These are phyloP conservation scores for Aspergillus unguis DNA, from an alignment of 2,329 filamentous ascomycete species.

Conservation along the genomic window DNA sequence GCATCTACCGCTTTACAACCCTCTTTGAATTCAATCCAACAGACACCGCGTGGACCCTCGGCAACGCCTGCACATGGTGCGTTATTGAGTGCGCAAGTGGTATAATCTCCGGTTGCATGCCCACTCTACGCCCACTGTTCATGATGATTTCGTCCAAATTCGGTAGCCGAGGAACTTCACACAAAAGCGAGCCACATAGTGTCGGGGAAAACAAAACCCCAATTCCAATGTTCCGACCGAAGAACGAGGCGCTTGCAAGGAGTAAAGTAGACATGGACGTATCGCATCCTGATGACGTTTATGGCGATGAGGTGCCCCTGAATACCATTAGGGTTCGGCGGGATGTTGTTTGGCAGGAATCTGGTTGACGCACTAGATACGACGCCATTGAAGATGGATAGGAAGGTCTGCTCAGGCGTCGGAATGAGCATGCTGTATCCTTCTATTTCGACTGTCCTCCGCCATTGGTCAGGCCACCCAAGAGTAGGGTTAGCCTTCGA, in stretches of 20 bases:
- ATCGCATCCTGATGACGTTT: not conserved
- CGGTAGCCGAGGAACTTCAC: not conserved
- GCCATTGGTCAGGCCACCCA: too few relatives aligned
- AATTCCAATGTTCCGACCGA: not conserved
- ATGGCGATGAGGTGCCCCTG: not conserved
- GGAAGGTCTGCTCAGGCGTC: too few relatives aligned
- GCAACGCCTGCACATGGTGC: not conserved
- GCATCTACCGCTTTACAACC: not conserved
- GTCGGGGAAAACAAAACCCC: not conserved
- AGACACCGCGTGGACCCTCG: not conserved
- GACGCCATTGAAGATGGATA: too few relatives aligned
- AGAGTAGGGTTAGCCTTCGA: too few relatives aligned
- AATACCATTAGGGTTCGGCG: not conserved
- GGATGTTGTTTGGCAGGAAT: not conserved
- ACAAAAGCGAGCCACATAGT: not conserved
- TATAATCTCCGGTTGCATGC: not conserved
- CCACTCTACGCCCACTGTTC: not conserved
- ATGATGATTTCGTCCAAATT: not conserved
- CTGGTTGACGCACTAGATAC: not conserved
- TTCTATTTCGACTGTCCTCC: too few relatives aligned
- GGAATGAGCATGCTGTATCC: too few relatives aligned
- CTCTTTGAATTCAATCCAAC: not conserved
- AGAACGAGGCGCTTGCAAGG: not conserved
- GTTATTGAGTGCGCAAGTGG: not conserved
- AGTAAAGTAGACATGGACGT: not conserved